Evolutionary conservation across 1,139 yeast species (phyloP).

Genomic region (Suhomyces wounanorum): DNA sequence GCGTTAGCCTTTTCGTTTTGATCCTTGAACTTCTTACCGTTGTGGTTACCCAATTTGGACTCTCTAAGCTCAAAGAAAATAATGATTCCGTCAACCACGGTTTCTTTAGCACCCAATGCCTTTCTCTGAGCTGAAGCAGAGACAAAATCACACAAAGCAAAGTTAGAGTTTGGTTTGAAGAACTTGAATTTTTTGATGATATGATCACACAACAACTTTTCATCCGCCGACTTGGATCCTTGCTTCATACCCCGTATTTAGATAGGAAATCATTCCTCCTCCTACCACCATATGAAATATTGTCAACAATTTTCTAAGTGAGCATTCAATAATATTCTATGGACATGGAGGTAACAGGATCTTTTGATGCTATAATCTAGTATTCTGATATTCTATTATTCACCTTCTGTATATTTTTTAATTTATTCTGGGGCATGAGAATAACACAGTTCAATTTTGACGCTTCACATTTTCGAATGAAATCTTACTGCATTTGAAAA

Average conservation of each 20-base stretch:
- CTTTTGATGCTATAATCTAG: too few relatives aligned
- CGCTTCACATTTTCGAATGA: too few relatives aligned
- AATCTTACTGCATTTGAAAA: too few relatives aligned
- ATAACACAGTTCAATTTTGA: too few relatives aligned
- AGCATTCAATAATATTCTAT: too few relatives aligned
- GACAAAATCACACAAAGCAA: slow-evolving; percentile 55
- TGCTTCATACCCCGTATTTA: slow-evolving; percentile 52
- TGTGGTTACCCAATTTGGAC: slow-evolving; percentile 26
- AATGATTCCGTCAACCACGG: slow-evolving; percentile 37
- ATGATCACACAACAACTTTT: slow-evolving; percentile 36
- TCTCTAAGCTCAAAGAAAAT: slow-evolving; percentile 52
- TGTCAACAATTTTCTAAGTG: too few relatives aligned
- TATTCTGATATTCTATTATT: too few relatives aligned
- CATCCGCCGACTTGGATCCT: slow-evolving; percentile 43
- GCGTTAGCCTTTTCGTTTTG: slow-evolving; percentile 18
- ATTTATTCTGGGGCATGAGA: too few relatives aligned
- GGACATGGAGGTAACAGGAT: too few relatives aligned
- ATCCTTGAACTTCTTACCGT: slow-evolving; percentile 19
- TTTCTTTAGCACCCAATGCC: slow-evolving; percentile 38
- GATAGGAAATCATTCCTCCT: slow-evolving; percentile 55
- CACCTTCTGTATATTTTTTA: too few relatives aligned
- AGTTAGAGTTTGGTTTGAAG: slow-evolving; percentile 41
- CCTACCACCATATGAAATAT: too few relatives aligned
- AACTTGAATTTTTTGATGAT: slow-evolving; percentile 32
- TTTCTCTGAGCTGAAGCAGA: slow-evolving; percentile 30